Percentiles rank a stretch among this genome's conserved stretches.
These are phyloP conservation scores for Pholiota molesta DNA, from an alignment of 768 basidiomycete genomes.

Conservation along the genomic window DNA sequence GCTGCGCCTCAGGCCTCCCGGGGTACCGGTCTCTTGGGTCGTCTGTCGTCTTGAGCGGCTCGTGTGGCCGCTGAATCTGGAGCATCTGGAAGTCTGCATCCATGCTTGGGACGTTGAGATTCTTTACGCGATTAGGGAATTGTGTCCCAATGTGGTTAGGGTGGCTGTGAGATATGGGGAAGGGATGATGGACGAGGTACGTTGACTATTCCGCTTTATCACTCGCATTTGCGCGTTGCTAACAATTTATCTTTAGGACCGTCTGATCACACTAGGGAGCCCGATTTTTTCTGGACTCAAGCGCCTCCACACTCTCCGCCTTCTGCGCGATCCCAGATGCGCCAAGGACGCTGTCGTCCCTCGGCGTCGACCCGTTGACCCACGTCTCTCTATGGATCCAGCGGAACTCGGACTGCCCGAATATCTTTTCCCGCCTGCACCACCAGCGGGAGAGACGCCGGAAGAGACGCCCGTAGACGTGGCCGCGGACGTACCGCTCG, in stretches of 20 bases:
- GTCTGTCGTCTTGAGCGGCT: constrained; percentile 21
- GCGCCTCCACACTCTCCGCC: constrained; percentile 25
- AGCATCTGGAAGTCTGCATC: constrained; percentile 30
- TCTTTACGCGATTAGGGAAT: constrained; percentile 29
- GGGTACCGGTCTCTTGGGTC: constrained; percentile 24
- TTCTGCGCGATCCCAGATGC: constrained; percentile 19
- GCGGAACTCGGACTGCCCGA: neutral
- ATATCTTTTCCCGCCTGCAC: no score
- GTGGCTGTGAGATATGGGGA: constrained; percentile 28
- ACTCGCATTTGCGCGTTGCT: no score
- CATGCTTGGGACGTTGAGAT: constrained; percentile 33
- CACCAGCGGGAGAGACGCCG: no score
- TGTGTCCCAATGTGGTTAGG: constrained; percentile 23
- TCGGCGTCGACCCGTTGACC: no score
- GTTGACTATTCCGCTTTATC: neutral
- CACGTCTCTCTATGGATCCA: no score
- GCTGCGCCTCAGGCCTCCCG: neutral
- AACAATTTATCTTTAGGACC: constrained; percentile 21
- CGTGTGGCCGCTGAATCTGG: constrained; percentile 20
- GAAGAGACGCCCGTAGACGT: neutral
- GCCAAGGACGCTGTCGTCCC: neutral
- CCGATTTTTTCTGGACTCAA: constrained; percentile 30
- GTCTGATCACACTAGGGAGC: constrained; percentile 31
- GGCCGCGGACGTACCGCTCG: neutral
- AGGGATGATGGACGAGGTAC: constrained; percentile 26